These are phyloP conservation scores for Populus hybrid DNA, from an alignment of 441 rosid species.

Conservation along the genomic window DNA sequence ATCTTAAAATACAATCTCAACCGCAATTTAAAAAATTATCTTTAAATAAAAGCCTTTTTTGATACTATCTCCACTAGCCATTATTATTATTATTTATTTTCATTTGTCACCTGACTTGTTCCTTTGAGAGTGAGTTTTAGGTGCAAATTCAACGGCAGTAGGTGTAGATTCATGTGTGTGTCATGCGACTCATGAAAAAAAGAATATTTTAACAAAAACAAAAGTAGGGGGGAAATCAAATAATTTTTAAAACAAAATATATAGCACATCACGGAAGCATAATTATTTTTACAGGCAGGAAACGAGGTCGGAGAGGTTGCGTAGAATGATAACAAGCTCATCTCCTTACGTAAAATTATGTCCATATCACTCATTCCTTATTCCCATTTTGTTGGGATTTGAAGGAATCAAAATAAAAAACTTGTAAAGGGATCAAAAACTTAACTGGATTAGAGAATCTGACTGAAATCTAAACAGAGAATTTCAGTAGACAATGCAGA, in stretches of 20 bases:
- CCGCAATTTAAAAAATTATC: too few relatives aligned
- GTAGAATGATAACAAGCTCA: constrained; percentile 26
- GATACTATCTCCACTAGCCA: too few relatives aligned
- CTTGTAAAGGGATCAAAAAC: background rate
- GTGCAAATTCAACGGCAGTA: too few relatives aligned
- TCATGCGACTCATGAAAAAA: background rate
- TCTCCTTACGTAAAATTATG: constrained; percentile 15
- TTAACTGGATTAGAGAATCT: background rate
- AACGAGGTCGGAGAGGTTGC: constrained; percentile 14
- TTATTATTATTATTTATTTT: too few relatives aligned
- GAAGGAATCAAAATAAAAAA: background rate
- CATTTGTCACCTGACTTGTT: too few relatives aligned
- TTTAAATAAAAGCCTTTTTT: too few relatives aligned
- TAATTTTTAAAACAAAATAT: background rate
- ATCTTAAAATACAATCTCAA: too few relatives aligned
- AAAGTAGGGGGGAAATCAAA: background rate
- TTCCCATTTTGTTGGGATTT: constrained; percentile 13
- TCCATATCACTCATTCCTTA: constrained; percentile 21
- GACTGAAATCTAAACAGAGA: constrained; percentile 20
- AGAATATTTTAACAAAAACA: background rate
- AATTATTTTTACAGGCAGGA: background rate
- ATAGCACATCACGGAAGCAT: background rate
- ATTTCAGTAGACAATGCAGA: constrained; percentile 40
- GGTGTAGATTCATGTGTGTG: too few relatives aligned
- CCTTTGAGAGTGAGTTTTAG: too few relatives aligned